These are phyloP conservation scores for Rossbeevera mucosa DNA, from an alignment of 768 basidiomycete species.

Conservation along the genomic window DNA sequence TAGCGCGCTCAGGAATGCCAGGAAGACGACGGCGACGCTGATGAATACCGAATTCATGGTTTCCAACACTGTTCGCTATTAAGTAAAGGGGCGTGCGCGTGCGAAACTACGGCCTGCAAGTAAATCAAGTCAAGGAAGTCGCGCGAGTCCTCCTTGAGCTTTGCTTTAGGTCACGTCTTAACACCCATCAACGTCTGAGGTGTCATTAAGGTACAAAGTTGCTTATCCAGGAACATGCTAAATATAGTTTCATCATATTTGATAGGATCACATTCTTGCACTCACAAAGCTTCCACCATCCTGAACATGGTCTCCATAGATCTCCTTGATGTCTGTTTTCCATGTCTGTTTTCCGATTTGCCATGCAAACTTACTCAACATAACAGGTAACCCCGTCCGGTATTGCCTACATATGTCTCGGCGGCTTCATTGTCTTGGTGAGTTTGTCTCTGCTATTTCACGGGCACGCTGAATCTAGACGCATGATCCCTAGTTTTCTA, in stretches of 20 bases:
- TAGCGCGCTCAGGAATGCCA: conserved; percentile 39
- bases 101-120: too few species aligned
- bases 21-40: conserved; percentile 21
- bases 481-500: conserved; percentile 57
- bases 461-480: not conserved
- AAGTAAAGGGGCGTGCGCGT: too few species aligned
- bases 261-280: too few species aligned
- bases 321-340: conserved; percentile 25
- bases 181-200: too few species aligned
- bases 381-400: conserved; percentile 48
- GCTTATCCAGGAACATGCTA: too few species aligned
- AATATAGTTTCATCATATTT: too few species aligned
- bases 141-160: too few species aligned
- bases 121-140: too few species aligned
- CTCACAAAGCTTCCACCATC: too few species aligned
- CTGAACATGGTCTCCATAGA: conserved; percentile 15
- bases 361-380: conserved; percentile 22
- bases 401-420: conserved; percentile 59
- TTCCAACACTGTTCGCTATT: too few species aligned
- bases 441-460: conserved; percentile 8
- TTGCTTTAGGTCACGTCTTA: too few species aligned
- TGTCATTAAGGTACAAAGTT: too few species aligned
- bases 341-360: not conserved
- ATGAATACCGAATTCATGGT: not conserved
- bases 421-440: conserved; percentile 51